Base-by-base conservation (phyloP, 352 stramenopile species). In the Phytophthora hibernalis region DNA sequence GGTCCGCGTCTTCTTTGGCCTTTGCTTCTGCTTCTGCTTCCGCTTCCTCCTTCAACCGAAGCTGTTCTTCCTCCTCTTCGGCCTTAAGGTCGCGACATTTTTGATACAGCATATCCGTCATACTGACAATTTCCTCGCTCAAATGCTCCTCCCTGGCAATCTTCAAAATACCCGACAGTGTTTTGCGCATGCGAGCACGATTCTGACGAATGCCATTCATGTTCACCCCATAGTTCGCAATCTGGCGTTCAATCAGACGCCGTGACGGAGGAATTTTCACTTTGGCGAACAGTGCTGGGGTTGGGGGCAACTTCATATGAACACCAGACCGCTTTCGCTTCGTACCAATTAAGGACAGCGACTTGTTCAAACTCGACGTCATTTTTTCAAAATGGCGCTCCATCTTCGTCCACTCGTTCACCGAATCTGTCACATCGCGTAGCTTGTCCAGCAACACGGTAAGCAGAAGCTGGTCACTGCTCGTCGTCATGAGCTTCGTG, bases 401-500 rank as follows among this genome's bases (percentile, higher is more conserved):
- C 81, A 92, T 93, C 56, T 83, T 85, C 24, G 77, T 70, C 85
- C 85, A 93, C 51, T 93, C 83, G 33, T 92, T 92, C 21, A 93
- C 67, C 3, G 76, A 82, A 1, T 68, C 61, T 8, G 81, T 79
- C 11, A 91, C 78, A 18, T 78, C 76, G 13, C 74, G 78, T 5
- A 93, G 70, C 55, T 92, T 91, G 55, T 93, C 81, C 13, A 90
- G 54, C 54, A 93, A 62, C 20, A 93, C 80, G 0, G 85, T 93
- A n/a, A 87, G 54, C 26, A 93, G 65, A 3, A 93, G 65, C 50
- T 92, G 83, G 59, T 93, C 83, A 60, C 80, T 88, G 56, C 83
- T 92, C 2, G 60, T 76, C 24, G 79, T 78, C 80, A 93, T 90
- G 38, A 89, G 78, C 55, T 87, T 85, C 16, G 82, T 87, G 51